Base-by-base conservation (phyloP, 768 basidiomycete genomes). In the Boletus pseudopeckii region DNA sequence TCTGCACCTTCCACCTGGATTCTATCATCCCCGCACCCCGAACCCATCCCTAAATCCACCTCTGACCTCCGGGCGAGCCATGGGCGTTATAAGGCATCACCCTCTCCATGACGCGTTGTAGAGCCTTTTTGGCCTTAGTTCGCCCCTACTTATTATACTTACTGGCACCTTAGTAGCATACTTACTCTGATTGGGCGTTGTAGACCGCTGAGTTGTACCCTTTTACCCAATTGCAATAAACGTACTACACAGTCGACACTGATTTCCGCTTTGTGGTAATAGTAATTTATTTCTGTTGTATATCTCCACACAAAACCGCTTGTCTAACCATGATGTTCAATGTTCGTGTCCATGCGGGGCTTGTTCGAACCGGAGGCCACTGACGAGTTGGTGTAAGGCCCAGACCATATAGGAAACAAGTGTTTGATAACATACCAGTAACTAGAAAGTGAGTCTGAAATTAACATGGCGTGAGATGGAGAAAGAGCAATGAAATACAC, bases 361-460 rank as follows among this genome's bases (percentile, higher is more conserved):
- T 71, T 93, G 91, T 71, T 96, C 88, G 66, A 92, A 97, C 48
- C 86, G 89, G 49, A 96, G 80, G 42, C 95, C 94, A 63, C 95
- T 96, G 62, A 48, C 34, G 59, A 32, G 17, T 40, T 13, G 33
- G 36, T 14, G 42, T 57, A 36, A 69, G 44, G 4, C 14, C 13
- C 4, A 45, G 20, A 32, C 20, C 8, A 13, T 1, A 33, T 18
- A 30, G 7, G 36, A 50, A 20, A 20, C 22, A 37, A 45, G n/a
- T 1, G 24, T 22, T 38, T 32, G 20, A 36, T 32, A 33, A 71
- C 75, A 43, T 64, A 81, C 80, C 80, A 82, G 59, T 80, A 81
- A 54, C 80, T 76, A 61, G 37, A 49, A 47, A 50, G 59, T 33
- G 64, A 60, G n/a, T 24, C 20, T n/a, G 13, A 48, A 26, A 48